phyloP scores from a whole-genome alignment of 768 basidiomycete genomes.

The Boletus barrowsii region DNA sequence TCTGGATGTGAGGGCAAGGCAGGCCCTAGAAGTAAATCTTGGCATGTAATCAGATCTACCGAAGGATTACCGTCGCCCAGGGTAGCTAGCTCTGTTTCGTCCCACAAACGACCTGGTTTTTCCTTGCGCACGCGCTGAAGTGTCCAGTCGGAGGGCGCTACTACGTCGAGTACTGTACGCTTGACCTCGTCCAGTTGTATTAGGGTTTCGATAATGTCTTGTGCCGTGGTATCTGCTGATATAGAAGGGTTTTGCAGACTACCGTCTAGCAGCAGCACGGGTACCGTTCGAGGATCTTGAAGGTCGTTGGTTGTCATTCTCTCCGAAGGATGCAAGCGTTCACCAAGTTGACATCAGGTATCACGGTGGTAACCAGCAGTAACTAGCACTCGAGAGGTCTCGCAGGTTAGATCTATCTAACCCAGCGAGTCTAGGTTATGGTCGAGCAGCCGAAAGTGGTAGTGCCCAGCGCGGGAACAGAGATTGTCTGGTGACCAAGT shows the following conservation, averaged over 20 bases:
- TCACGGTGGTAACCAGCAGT: not conserved
- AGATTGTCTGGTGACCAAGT: no score
- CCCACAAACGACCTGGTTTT: conserved; percentile 60
- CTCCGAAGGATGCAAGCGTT: not conserved
- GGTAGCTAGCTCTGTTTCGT: conserved; percentile 62
- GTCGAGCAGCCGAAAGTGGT: not conserved
- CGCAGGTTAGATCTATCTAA: not conserved
- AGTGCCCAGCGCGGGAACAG: not conserved
- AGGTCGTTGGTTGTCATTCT: conserved; percentile 30
- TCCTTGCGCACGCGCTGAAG: conserved; percentile 63
- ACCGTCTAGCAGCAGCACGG: conserved; percentile 56
- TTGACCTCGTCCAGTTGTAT: conserved; percentile 46
- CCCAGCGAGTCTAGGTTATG: not conserved
- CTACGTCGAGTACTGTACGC: conserved; percentile 51
- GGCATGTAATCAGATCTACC: not conserved
- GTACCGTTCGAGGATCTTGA: conserved; percentile 45
- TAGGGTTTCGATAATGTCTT: conserved; percentile 58
- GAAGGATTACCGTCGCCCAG: conserved; percentile 58
- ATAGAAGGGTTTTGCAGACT: conserved; percentile 64
- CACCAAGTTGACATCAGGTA: conserved; percentile 1
- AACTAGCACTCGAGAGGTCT: not conserved
- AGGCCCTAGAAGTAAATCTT: conserved; percentile 10
- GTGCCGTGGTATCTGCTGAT: conserved; percentile 47
- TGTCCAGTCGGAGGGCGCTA: conserved; percentile 59
- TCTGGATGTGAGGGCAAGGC: conserved; percentile 35